Base-by-base conservation (phyloP, 129 eudicot genomes). In the Flaveria brownii region DNA sequence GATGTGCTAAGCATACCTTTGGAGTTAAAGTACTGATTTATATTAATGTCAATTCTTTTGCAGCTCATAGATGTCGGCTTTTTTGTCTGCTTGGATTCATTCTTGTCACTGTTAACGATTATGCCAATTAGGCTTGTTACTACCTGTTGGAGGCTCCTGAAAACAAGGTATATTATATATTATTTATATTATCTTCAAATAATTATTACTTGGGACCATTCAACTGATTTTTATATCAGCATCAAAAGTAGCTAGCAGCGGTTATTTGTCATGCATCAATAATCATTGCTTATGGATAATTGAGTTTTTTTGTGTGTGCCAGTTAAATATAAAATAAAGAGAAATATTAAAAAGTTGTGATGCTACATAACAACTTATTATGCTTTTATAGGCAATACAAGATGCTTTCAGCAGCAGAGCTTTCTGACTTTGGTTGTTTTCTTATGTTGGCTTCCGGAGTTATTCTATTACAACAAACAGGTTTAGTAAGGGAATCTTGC, bases 21-120 rank as follows among this genome's bases (percentile, higher is more conserved):
- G 45, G 69, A 63, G 22, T 30, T 63, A 7, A n/a, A 30, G 15
- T 12, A 20, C 13, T 71, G 30, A 26, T 23, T 25, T 49, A 47
- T 49, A 52, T 57, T 25, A 36, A 81, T 77, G 71, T 54, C 25
- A 63, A n/a, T 79, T 72, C 36, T 79, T 73, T 80, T 88, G 88
- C 93, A 94, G 98, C 87, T 94, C 68, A 91, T 94, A 72, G 83
- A 88, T 77, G 90, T 94, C 33, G 98, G 98, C 68, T 84, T 84
- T 78, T 91, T 90, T 85, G 97, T 94, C 50, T 94, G 98, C 85
- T 60, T 94, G 83, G 96, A 94, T 83, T 88, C 98, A 6, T 94
- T 91, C 78, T 82, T 94, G 18, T 91, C 98, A 72, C 64, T 94
- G 76, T 84, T 94, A 43, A 94, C 98, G 63, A 86, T 94, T 86